Evolutionary conservation across 805 yeast genomes (phyloP), one percentile per base, ranked within the genome.

Genomic region (Millerago galiae): DNA sequence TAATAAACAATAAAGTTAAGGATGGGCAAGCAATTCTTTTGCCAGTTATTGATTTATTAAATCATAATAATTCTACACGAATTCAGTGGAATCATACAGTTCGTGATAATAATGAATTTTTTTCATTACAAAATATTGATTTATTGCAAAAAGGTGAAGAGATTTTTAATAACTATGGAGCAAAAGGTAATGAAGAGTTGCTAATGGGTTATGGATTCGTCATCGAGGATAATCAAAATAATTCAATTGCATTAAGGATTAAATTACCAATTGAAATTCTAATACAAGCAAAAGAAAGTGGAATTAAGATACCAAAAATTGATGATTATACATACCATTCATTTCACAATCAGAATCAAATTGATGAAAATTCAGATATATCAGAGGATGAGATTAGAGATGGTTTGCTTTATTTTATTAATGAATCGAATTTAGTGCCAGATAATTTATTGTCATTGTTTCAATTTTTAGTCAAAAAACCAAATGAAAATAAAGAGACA

Each of bases 171-270:
- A 89, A 89, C 61, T 89, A 89, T 58, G 97, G 96, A 2, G 81
- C 83, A 25, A 90, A 90, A 57, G 90, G 95, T 2, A 89, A 89
- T 54, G 95, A 88, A 51, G 96, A 89, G 58, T 62, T 89, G 14
- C 62, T 89, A 5, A 64, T 83, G 58, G 95, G 91, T 0, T 90
- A 89, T 58, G 95, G 86, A 7, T 90, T 82, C 60, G 73, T 74
- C 40, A 51, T 48, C 38, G 53, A 43, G 40, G 62, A 72, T 41
- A 85, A 85, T 52, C 63, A 67, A 4, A 80, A 79, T 37, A 90
- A 83, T 50, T 65, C 77, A 2, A 72, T 81, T 3, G 81, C 83
- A 3, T 68, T 89, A 41, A 73, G 78, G 37, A 67, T 87, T 35
- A 78, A 76, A 50, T 59, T 83, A 4, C 61, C 66, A 0, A 13